Percentiles rank a stretch among this genome's conserved stretches.
Conservation (phyloP, 139 green algal genomes). For the Chlorella sp. region DNA sequence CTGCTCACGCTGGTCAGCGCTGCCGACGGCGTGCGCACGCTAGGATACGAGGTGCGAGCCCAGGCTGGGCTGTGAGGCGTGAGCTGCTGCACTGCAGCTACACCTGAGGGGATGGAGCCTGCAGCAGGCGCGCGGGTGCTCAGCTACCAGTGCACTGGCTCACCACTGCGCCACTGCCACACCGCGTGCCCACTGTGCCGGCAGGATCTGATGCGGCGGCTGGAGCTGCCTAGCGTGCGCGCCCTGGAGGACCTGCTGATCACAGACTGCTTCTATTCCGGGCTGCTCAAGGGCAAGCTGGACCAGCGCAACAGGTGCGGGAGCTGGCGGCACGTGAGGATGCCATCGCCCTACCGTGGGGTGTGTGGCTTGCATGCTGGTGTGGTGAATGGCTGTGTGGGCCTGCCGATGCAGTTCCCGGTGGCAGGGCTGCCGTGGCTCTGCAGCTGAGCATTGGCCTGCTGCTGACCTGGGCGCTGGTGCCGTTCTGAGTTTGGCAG, state of each 20-base stretch:
- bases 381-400: too few species aligned
- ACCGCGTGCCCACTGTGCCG: neutral
- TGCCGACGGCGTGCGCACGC: conserved; percentile 44
- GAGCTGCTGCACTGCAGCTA: neutral
- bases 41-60: neutral
- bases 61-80: neutral
- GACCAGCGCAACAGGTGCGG: conserved; percentile 72
- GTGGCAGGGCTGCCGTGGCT: too few species aligned
- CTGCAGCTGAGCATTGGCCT: neutral
- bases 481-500: too few species aligned
- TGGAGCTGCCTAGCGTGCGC: conserved; percentile 72
- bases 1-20: conserved; percentile 85
- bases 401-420: too few species aligned
- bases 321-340: neutral
- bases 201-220: conserved; percentile 10
- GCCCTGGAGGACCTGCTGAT: conserved; percentile 95
- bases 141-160: too few species aligned
- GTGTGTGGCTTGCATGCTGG: neutral
- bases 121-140: too few species aligned
- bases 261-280: conserved; percentile 90
- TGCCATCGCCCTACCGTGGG: too few species aligned
- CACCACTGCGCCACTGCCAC: neutral
- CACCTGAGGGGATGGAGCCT: neutral
- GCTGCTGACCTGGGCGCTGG: neutral
- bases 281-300: conserved; percentile 77